Conservation (phyloP, 305 asterid genomes). For the Salvia sclarea region DNA sequence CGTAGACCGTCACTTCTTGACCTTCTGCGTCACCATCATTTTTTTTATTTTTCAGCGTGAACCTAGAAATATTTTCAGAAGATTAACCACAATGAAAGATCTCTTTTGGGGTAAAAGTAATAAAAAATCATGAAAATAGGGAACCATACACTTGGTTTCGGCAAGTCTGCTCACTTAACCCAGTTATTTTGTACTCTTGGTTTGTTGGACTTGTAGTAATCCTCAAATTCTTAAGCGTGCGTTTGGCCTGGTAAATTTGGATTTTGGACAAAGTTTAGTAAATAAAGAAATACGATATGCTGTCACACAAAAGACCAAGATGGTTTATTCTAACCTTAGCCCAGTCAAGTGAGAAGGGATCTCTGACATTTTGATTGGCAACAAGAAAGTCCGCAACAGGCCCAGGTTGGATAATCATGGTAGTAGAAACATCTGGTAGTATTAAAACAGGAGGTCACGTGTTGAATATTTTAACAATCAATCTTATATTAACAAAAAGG, state of each 20-base stretch:
- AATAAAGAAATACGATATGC: not conserved
- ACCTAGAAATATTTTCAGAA: slow-evolving; percentile 39
- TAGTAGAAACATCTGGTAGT: slow-evolving; percentile 67
- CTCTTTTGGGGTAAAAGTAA: too few species aligned
- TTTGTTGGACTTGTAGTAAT: slow-evolving; percentile 52
- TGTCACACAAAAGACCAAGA: not conserved
- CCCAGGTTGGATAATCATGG: slow-evolving; percentile 79
- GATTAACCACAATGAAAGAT: not conserved
- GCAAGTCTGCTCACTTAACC: slow-evolving; percentile 61
- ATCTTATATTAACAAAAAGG: not conserved
- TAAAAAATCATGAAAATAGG: not conserved
- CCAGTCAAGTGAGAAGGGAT: slow-evolving; percentile 71
- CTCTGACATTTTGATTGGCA: slow-evolving; percentile 63
- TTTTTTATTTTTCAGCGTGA: slow-evolving; percentile 44
- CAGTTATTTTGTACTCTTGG: slow-evolving; percentile 65
- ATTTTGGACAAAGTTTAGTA: not conserved
- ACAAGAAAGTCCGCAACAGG: slow-evolving; percentile 61
- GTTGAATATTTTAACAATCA: not conserved
- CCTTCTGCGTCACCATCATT: slow-evolving; percentile 41
- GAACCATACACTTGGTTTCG: slow-evolving; percentile 49
- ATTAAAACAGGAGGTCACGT: not conserved
- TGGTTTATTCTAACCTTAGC: slow-evolving; percentile 48
- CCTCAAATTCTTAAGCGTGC: slow-evolving; percentile 63
- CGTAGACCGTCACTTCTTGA: slow-evolving; percentile 61
- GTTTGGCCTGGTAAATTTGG: slow-evolving; percentile 50